Base-by-base conservation (phyloP, 306 rosid genomes). In the Citrullus amarus region DNA sequence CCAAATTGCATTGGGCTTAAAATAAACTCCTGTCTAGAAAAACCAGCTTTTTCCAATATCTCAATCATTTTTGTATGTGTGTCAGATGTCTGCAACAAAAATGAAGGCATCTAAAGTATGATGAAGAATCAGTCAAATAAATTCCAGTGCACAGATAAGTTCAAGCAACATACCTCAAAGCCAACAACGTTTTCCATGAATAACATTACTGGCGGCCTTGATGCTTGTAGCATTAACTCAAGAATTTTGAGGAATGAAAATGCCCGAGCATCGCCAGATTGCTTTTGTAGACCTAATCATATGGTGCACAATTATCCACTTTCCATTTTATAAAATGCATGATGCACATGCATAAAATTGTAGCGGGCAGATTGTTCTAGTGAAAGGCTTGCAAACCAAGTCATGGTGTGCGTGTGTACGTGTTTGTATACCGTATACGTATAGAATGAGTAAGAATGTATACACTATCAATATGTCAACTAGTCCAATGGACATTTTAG, bases 101-200 rank as follows among this genome's bases (percentile, higher is more conserved):
- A 34, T 16, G 58, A 76, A 48, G 34, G 20, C 15, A 53, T 63
- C 22, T 12, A 12, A 43, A 83, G 38, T 70, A 73, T 79, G 51
- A 34, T 13, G 53, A 71, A 17, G 59, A 25, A 84, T 30, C 67
- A 51, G 66, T 53, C n/a, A 36, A 83, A 79, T 68, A 44, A 74
- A 54, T 32, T 53, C 50, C 78, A 32, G 58, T 2, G 18, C 78
- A 54, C 63, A 1, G 18, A 53, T 43, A 84, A 65, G 28, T 56
- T 70, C 75, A 73, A 68, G 50, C 67, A 81, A 74, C 87, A 80
- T 60, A 92, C 99, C 98, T 96, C 99, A 82, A 96, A 96, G 59
- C 98, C 97, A 48, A 96, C 99, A 44, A 95, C 97, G 84, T 92
- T 96, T 85, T 96, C 98, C 66, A 96, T 92, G 83, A 96, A 89